Evolutionary conservation across 1,139 yeast genomes (phyloP), one percentile per base, ranked within the genome.

Genomic region (Yamadazyma diddensiae): DNA sequence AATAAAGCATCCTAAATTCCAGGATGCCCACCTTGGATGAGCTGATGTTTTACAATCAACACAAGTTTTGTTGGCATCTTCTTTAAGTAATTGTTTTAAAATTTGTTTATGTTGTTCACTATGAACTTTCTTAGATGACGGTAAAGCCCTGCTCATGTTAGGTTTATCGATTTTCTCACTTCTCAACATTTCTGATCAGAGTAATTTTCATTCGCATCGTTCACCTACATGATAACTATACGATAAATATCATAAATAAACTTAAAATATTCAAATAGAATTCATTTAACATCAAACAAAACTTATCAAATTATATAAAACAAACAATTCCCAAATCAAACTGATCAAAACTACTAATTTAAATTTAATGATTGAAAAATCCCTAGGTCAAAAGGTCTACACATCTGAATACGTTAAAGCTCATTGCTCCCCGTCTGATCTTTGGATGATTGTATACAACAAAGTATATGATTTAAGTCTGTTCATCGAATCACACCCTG

Each of bases 11-110:
- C 98, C 98, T 38, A 92, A 60, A 47, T 82, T 87, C 97, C 97
- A 92, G 15, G 94, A 82, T 8, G 97, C 96, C 98, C 98, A 92
- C 35, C 98, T 70, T 11, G 98, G 98, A 58, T 90, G 95, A 26
- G 83, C 76, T 12, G 92, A 73, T 0, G 79, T 72, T 57, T 92
- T 92, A 61, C 98, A 92, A 57, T 92, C 98, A 2, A 92, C 95
- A 59, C 98, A 92, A 31, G 65, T 61, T 53, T 75, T 77, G 64
- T 92, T 92, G 27, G 78, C 76, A 1, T 79, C 77, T 46, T 87
- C 95, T 42, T 77, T 80, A 31, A 90, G 72, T 26, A 88, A 68
- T 31, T 82, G 80, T 53, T 78, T 78, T 43, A 88, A 68, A 28
- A 86, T 81, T 52, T 76, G 82, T 55, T 79, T 82, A 53, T 79